Evolutionary conservation across 768 basidiomycete species (phyloP).

Genomic region (Cystobasidium ongulense): DNA sequence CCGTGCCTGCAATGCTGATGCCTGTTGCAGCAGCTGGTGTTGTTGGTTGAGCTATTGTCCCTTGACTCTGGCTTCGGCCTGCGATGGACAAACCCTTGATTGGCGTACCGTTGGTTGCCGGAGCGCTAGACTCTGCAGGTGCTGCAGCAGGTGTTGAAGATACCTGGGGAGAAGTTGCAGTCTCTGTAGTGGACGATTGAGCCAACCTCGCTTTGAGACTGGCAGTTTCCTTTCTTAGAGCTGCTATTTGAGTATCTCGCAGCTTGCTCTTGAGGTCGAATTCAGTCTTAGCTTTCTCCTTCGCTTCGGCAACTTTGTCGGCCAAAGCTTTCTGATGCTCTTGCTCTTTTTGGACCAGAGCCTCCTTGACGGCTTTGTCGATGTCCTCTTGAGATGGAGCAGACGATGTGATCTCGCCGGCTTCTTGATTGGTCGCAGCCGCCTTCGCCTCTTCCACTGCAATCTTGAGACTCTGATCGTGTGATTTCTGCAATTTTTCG

Average conservation of each 20-base stretch:
- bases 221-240: conserved; percentile 37
- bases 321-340: conserved; percentile 31
- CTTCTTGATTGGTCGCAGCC: conserved; percentile 2
- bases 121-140: conserved; percentile 39
- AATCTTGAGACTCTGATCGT: conserved; percentile 51
- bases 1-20: background rate
- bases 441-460: conserved; percentile 48
- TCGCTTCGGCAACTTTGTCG: background rate
- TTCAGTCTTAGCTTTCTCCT: conserved; percentile 33
- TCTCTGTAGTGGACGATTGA: conserved; percentile 26
- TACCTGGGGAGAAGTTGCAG: conserved; percentile 33
- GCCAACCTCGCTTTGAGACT: conserved; percentile 37
- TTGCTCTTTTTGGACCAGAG: conserved; percentile 32
- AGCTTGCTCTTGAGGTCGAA: conserved; percentile 36
- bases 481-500: conserved; percentile 41
- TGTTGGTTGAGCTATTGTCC: background rate
- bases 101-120: conserved; percentile 32
- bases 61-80: conserved; percentile 1
- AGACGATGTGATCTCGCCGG: background rate
- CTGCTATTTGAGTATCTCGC: conserved; percentile 33
- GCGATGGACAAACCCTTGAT: background rate
- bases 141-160: conserved; percentile 38
- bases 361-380: conserved; percentile 32
- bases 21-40: conserved; percentile 39
- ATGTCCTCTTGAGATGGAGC: background rate